Evolutionary conservation across 352 stramenopile genomes (phyloP), one percentile per base, ranked within the genome.

Genomic region (Bremia lactucae): DNA sequence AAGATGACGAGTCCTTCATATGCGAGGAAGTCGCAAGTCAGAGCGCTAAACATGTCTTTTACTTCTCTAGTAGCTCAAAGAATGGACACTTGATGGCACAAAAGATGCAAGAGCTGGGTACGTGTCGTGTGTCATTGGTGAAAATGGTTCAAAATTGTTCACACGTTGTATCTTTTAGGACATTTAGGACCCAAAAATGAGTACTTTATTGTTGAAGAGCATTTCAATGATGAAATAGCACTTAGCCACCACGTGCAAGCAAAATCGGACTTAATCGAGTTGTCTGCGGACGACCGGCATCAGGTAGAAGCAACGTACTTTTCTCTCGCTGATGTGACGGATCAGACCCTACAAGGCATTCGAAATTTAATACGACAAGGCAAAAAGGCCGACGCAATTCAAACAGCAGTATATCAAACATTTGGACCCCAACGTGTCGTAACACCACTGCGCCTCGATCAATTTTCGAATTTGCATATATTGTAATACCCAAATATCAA

Each of bases 381-480:
- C 1, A 36, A 35, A n/a, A 31, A 49, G 1, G 16, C 53, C 0
- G 38, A 40, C 0, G 22, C 22, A 8, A 65, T 86, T 23, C 75
- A 88, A 23, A 43, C 33, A n/a, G 46, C 41, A n/a, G 40, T 80
- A 13, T 65, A 72, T 42, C 10, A 37, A 45, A 29, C 50, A 2
- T 73, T 60, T 24, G 75, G 75, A 7, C 53, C 65, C 7, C 75
- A 87, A 43, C 61, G 52, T 22, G 42, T 65, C 14, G 58, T 78
- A 8, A 25, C 59, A 15, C 55, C 50, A 11, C 10, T 21, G 4
- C 70, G 68, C 2, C 16, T 46, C 3, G 68, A 87, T 25, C 36
- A 49, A 21, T 62, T 57, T 38, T 83, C 72, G 2, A 41, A 83
- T 38, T 45, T 81, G 24, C 40, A 59, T 31, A 14, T 64, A 46